Percentiles rank a stretch among this genome's conserved stretches.
Evolutionary conservation across 2,329 filamentous ascomycete species (phyloP).

Genomic region (Aspergillus spinulosporus): DNA sequence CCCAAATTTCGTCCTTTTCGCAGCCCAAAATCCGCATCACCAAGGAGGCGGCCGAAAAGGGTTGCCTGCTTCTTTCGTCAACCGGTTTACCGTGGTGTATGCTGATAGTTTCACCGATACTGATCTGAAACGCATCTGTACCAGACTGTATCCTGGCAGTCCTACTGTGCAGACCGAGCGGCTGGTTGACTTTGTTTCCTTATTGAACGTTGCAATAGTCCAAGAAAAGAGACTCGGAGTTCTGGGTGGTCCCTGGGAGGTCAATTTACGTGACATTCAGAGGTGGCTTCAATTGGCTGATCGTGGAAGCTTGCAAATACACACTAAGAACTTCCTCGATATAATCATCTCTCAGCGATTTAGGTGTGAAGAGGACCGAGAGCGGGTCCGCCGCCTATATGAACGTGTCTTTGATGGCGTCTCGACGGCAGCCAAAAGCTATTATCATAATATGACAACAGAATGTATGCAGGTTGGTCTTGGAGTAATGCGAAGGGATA

Average conservation of each 20-base stretch:
- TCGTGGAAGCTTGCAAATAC: constrained; percentile 61
- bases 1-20: constrained; percentile 88
- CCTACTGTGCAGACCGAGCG: constrained; percentile 59
- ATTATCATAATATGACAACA: constrained; percentile 69
- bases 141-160: constrained; percentile 70
- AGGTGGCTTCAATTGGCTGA: constrained; percentile 78
- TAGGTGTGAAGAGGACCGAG: constrained; percentile 68
- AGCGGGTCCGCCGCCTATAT: constrained; percentile 67
- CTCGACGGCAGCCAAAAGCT: constrained; percentile 54
- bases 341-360: constrained; percentile 87
- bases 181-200: constrained; percentile 77
- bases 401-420: constrained; percentile 58
- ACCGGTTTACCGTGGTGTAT: constrained; percentile 97
- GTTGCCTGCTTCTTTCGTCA: constrained; percentile 91
- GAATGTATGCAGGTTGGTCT: constrained; percentile 76
- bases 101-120: constrained; percentile 82
- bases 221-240: constrained; percentile 55
- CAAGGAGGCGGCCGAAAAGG: constrained; percentile 96
- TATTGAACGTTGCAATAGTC: constrained; percentile 71
- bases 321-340: constrained; percentile 72
- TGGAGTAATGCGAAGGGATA: constrained; percentile 67
- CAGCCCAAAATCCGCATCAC: constrained; percentile 95
- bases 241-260: constrained; percentile 82
- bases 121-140: constrained; percentile 80
- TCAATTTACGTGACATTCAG: constrained; percentile 86